A percentile compares a stretch with the other conserved stretches of the same genome.
These are phyloP conservation scores for Balakata baccata DNA, from an alignment of 345 rosid species.

Conservation along the genomic window DNA sequence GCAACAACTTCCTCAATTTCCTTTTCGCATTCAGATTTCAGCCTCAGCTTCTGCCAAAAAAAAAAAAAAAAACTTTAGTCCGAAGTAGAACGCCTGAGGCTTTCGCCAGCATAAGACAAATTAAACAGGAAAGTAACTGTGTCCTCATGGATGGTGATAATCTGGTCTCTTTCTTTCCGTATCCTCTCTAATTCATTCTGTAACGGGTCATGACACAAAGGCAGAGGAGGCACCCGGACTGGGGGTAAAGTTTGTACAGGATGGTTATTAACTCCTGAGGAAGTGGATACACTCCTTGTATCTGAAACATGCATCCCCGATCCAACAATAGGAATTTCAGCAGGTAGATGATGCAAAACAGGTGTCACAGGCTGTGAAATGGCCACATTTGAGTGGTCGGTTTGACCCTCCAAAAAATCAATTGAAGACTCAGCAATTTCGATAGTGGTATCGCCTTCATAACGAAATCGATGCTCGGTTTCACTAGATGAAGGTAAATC, in stretches of 20 bases:
- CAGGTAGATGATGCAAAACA: constrained; percentile 7
- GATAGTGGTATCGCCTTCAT: constrained; percentile 11
- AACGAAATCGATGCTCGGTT: constrained; percentile 20
- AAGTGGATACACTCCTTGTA: constrained; percentile 16
- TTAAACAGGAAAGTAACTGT: constrained; percentile 33
- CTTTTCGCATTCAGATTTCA: constrained; percentile 47
- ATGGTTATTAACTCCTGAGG: constrained; percentile 22
- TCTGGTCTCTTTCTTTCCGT: constrained; percentile 32
- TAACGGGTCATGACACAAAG: constrained; percentile 44
- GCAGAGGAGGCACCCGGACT: constrained; percentile 23
- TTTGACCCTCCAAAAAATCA: constrained; percentile 10
- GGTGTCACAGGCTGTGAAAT: constrained; percentile 16
- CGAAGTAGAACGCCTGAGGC: neutral
- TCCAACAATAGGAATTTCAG: constrained; percentile 12
- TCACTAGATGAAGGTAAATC: constrained; percentile 23
- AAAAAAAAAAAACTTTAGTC: constrained; percentile 4
- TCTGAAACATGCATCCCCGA: constrained; percentile 19
- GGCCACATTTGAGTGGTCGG: constrained; percentile 15
- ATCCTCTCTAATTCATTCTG: constrained; percentile 58
- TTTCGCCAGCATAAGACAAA: constrained; percentile 11
- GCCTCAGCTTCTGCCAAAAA: constrained; percentile 42
- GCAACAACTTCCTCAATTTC: constrained; percentile 50
- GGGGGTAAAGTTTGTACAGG: constrained; percentile 26
- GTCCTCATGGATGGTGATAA: constrained; percentile 32
- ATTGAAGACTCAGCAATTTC: constrained; percentile 17